Evolutionary conservation across 495 filamentous ascomycete species (phyloP).

Genomic region (Aspergillus leporis): DNA sequence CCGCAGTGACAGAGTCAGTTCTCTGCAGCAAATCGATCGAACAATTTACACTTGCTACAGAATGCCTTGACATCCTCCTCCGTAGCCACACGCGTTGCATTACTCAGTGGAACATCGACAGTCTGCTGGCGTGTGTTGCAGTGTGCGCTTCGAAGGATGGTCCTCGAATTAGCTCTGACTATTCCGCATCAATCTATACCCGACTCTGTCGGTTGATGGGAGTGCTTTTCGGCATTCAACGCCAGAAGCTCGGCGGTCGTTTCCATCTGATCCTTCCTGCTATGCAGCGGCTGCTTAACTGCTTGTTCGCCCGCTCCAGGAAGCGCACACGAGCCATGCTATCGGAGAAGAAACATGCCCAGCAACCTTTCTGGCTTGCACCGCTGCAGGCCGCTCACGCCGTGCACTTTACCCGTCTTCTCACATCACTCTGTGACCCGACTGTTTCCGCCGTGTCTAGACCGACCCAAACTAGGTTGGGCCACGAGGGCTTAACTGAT

Average conservation of each 20-base stretch:
- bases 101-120: slow-evolving; percentile 71
- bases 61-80: slow-evolving; percentile 57
- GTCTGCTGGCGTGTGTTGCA: slow-evolving; percentile 57
- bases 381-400: slow-evolving; percentile 54
- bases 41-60: slow-evolving; percentile 58
- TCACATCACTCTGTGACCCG: slow-evolving; percentile 78
- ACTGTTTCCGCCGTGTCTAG: slow-evolving; percentile 68
- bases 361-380: slow-evolving; percentile 49
- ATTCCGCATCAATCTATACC: slow-evolving; percentile 56
- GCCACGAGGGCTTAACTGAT: slow-evolving; percentile 61
- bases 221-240: slow-evolving; percentile 57
- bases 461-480: slow-evolving; percentile 32
- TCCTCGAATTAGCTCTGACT: slow-evolving; percentile 35
- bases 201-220: slow-evolving; percentile 61
- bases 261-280: slow-evolving; percentile 68
- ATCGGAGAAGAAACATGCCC: slow-evolving; percentile 18
- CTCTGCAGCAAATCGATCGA: slow-evolving; percentile 42
- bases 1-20: slow-evolving; percentile 31
- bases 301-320: slow-evolving; percentile 58
- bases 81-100: slow-evolving; percentile 55
- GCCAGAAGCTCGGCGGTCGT: slow-evolving; percentile 66
- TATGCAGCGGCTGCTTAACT: slow-evolving; percentile 63
- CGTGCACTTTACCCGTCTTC: slow-evolving; percentile 63
- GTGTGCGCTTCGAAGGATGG: slow-evolving; percentile 49
- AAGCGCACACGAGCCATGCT: slow-evolving; percentile 45